phyloP scores from a whole-genome alignment of 2,329 filamentous ascomycete species.

The Albifimbria verrucaria region DNA sequence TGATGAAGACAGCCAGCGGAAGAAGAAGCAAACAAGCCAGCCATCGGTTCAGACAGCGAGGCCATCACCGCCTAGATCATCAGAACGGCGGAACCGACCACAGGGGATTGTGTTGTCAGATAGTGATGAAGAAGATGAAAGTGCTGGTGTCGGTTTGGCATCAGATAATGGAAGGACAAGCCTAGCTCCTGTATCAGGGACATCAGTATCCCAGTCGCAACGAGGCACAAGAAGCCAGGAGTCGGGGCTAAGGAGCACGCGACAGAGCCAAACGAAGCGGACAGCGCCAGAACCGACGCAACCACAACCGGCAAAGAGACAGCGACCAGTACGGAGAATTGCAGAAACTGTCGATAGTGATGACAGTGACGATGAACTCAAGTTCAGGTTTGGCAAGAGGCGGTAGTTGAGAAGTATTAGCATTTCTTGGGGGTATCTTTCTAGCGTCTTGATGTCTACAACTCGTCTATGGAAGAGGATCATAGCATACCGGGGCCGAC shows the following conservation, averaged over 20 bases:
- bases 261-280: slow-evolving; percentile 28
- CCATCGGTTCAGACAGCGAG: slow-evolving; percentile 15
- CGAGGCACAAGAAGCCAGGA: slow-evolving; percentile 23
- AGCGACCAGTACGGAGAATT: slow-evolving; percentile 30
- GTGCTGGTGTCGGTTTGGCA: slow-evolving; percentile 10
- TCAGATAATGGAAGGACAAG: no score
- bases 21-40: slow-evolving; percentile 23
- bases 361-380: slow-evolving; percentile 54
- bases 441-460: slow-evolving; percentile 17
- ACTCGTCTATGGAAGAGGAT: background rate
- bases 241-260: slow-evolving; percentile 21
- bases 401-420: slow-evolving; percentile 24
- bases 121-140: slow-evolving; percentile 31
- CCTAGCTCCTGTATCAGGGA: background rate
- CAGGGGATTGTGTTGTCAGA: slow-evolving; percentile 29
- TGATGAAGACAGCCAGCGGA: slow-evolving; percentile 34
- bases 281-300: slow-evolving; percentile 24
- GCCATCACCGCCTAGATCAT: slow-evolving; percentile 6
- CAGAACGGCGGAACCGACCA: slow-evolving; percentile 13
- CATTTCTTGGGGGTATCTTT: slow-evolving; percentile 27
- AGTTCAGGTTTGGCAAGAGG: slow-evolving; percentile 54
- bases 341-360: slow-evolving; percentile 35
- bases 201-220: slow-evolving; percentile 24
- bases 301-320: slow-evolving; percentile 28
- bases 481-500: background rate